Percentiles rank a stretch among this genome's conserved stretches.
Evolutionary conservation across 805 yeast species (phyloP).

Genomic region (Lachancea sp.): DNA sequence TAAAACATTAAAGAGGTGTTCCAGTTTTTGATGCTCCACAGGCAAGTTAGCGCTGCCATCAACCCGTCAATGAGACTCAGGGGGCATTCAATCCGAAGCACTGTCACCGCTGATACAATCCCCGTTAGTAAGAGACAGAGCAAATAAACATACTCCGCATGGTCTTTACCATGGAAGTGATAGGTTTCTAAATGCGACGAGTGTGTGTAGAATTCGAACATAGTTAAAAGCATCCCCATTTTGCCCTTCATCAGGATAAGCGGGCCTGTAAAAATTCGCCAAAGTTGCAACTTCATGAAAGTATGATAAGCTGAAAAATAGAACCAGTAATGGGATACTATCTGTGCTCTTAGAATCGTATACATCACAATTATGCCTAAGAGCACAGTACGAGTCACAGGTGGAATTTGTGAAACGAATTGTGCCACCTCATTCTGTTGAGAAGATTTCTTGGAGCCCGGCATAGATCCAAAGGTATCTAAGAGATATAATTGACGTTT

Average conservation of each 20-base stretch:
- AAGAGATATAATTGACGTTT: not conserved
- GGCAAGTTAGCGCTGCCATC: conserved; percentile 39
- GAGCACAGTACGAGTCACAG: conserved; percentile 49
- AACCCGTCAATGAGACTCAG: conserved; percentile 20
- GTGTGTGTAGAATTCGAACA: conserved; percentile 25
- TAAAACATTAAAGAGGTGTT: conserved; percentile 49
- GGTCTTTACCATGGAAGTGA: conserved; percentile 16
- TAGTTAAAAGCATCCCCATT: conserved; percentile 24
- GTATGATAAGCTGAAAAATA: conserved; percentile 29
- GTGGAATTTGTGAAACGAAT: conserved; percentile 39
- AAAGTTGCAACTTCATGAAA: conserved; percentile 19
- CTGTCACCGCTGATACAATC: conserved; percentile 10
- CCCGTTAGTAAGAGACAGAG: conserved; percentile 19
- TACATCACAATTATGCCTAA: conserved; percentile 43
- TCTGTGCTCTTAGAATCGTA: conserved; percentile 36
- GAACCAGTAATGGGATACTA: conserved; percentile 36
- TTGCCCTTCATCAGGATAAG: conserved; percentile 21
- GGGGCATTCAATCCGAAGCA: conserved; percentile 5
- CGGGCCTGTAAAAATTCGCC: conserved; percentile 28
- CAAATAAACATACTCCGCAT: conserved; percentile 25
- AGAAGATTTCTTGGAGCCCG: not conserved
- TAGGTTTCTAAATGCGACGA: conserved; percentile 24
- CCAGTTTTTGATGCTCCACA: conserved; percentile 56
- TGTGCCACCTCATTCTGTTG: conserved; percentile 8
- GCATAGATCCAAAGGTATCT: not conserved